phyloP scores from a whole-genome alignment of 768 basidiomycete species.

The Serendipita vermifera region DNA sequence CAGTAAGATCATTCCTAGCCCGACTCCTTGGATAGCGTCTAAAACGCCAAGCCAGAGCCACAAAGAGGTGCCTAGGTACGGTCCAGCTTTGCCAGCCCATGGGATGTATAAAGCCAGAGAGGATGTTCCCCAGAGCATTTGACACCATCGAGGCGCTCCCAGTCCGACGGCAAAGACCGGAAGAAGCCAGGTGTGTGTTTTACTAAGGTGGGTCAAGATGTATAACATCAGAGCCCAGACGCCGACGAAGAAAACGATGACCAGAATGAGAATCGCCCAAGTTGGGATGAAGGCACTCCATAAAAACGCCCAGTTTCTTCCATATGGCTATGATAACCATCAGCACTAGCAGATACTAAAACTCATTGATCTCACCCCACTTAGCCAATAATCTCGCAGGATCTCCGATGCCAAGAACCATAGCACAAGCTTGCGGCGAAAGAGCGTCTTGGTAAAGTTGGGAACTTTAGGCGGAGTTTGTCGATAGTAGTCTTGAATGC shows the following conservation, averaged over 20 bases:
- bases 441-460: conserved; percentile 77
- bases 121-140: conserved; percentile 95
- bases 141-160: conserved; percentile 91
- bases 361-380: conserved; percentile 43
- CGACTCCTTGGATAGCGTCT: conserved; percentile 89
- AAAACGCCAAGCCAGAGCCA: conserved; percentile 96
- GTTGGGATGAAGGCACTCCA: conserved; percentile 75
- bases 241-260: conserved; percentile 72
- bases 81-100: conserved; percentile 76
- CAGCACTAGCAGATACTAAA: conserved; percentile 12
- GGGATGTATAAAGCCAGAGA: conserved; percentile 87
- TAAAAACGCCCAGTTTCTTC: conserved; percentile 89
- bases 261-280: conserved; percentile 69
- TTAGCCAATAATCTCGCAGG: conserved; percentile 85
- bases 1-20: conserved; percentile 80
- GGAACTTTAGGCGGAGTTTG: conserved; percentile 93
- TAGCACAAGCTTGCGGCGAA: conserved; percentile 80
- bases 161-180: conserved; percentile 93
- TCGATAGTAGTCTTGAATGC: conserved; percentile 61
- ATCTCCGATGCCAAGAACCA: conserved; percentile 93
- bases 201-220: conserved; percentile 73
- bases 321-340: conserved; percentile 51
- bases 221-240: conserved; percentile 69
- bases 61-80: conserved; percentile 77
- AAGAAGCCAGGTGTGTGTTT: conserved; percentile 89